Evolutionary conservation across 2,329 filamentous ascomycete genomes (phyloP), one percentile per base, ranked within the genome.

Genomic region (Epicoccum nigrum): DNA sequence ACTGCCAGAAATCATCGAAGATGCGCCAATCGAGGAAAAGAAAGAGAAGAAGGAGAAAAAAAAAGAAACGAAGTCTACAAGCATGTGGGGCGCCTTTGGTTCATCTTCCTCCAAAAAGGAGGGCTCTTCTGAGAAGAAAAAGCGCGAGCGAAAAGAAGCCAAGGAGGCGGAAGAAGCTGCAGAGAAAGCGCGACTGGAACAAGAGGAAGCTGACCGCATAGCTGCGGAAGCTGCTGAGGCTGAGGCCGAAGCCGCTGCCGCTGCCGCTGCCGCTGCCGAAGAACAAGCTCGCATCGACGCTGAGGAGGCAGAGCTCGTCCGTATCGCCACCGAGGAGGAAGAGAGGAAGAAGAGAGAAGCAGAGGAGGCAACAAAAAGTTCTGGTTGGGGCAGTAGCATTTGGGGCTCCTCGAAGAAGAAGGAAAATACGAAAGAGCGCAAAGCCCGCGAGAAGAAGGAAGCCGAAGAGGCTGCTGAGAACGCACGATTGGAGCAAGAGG

Each of bases 171-270:
- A 66, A 17, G 60, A 68, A 40, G 48, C 58, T 45, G 63, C 56
- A 25, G 66, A 67, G 45, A 61, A 64, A 20, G 66, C 66, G 35
- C 64, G 63, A 34, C 38, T 59, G 17, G 67, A 69, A 39, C 74
- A 79, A 58, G 78, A 76, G 64, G 64, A 67, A 38, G 57, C 59
- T 9, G 64, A 63, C 21, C 59, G 59, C 17, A n/a, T 56, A 25
- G 75, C 73, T 23, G 77, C 77, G 61, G 70, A 67, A 23, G 76
- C 56, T 34, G 54, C 54, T 9, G 80, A 63, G 23, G 63, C 67
- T 13, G 57, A 42, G 31, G 45, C 45, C 37, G 45, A 21, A 8
- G 64, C 72, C 60, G 51, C 45, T 7, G 50, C 50, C 9, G 23
- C 23, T 6, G 23, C 6, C 8, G 70, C 56, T 40, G 55, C 33